Evolutionary conservation across 129 eudicot genomes (phyloP).

Genomic region (Logfia minima): DNA sequence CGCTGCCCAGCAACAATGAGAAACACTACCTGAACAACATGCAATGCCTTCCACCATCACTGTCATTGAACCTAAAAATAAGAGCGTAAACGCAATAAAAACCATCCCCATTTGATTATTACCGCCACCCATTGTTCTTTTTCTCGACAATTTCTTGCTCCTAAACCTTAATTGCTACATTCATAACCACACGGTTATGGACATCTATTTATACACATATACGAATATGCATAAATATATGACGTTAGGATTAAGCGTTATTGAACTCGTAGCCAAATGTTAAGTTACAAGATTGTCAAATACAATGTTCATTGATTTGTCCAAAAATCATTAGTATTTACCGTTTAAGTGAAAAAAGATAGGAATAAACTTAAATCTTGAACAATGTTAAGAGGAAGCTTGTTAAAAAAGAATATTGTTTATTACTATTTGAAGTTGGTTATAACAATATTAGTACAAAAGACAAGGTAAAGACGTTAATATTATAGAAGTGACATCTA

Average conservation of each 20-base stretch:
- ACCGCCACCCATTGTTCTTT: constrained; percentile 23
- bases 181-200: background rate
- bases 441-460: background rate
- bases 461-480: background rate
- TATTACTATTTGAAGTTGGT: no score
- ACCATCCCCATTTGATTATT: constrained; percentile 23
- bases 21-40: constrained; percentile 1
- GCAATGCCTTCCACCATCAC: constrained; percentile 20
- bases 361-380: no score
- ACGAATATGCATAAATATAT: background rate
- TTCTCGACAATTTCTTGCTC: background rate
- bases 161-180: background rate
- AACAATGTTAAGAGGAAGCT: no score
- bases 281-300: no score
- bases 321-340: no score
- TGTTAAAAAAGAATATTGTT: no score
- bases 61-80: constrained; percentile 7
- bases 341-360: no score
- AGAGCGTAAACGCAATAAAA: constrained; percentile 16
- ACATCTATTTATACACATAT: background rate
- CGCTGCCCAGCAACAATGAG: constrained; percentile 2
- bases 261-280: background rate
- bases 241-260: background rate
- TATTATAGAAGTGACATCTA: background rate
- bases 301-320: no score